Conservation (phyloP, 2,329 filamentous ascomycete species). For the Sclerotinia glacialis region DNA sequence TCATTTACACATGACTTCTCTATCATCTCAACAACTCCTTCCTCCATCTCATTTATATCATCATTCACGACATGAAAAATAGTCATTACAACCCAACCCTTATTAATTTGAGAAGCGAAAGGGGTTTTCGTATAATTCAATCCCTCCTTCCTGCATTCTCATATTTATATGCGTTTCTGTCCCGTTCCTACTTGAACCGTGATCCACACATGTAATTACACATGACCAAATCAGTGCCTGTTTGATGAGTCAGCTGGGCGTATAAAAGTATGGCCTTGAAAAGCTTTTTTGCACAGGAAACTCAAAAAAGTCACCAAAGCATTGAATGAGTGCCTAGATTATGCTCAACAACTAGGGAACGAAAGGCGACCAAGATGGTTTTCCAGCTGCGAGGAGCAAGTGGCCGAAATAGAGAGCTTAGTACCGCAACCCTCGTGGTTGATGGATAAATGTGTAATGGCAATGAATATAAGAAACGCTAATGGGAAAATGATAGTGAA, state of each 20-base stretch:
- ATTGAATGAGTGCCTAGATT: neutral
- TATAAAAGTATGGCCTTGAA: neutral
- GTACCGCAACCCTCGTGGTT: neutral
- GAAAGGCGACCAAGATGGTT: neutral
- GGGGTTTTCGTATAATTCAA: too few species aligned
- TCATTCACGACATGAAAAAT: neutral
- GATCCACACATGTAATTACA: neutral
- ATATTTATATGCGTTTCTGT: neutral
- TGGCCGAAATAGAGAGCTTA: neutral
- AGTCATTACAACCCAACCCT: too few species aligned
- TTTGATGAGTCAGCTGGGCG: neutral
- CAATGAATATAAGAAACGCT: neutral
- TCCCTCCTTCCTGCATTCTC: too few species aligned
- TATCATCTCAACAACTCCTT: neutral
- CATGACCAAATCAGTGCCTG: neutral
- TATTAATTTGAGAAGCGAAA: too few species aligned
- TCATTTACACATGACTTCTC: neutral
- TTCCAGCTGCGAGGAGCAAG: neutral
- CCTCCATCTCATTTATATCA: neutral
- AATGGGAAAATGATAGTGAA: neutral
- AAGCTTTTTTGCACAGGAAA: neutral
- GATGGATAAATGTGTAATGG: neutral
- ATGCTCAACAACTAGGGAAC: neutral
- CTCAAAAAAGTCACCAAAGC: neutral
- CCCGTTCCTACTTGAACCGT: neutral